These are phyloP conservation scores for Novymonas esmeraldas DNA, from an alignment of 208 protist genomes.

Conservation along the genomic window DNA sequence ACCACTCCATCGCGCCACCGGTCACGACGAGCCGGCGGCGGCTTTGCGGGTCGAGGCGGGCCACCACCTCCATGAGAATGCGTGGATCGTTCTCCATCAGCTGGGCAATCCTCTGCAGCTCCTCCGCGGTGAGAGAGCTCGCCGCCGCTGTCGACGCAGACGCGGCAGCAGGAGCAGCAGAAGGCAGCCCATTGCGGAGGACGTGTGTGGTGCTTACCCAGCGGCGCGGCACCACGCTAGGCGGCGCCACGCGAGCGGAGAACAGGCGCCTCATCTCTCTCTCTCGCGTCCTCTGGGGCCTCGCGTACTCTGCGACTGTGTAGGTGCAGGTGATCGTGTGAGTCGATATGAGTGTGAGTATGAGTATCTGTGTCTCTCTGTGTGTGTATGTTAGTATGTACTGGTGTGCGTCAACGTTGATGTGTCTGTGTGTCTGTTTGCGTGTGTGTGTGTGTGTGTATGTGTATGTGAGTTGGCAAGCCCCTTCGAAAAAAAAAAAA, in stretches of 20 bases:
- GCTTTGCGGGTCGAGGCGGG: conserved; percentile 69
- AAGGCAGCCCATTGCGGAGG: neutral
- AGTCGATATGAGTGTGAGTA: too few species aligned
- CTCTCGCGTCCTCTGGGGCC: too few species aligned
- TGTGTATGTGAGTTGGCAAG: neutral
- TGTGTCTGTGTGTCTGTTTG: conserved; percentile 1
- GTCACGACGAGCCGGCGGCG: conserved; percentile 82
- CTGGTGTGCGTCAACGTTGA: neutral
- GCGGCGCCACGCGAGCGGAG: neutral
- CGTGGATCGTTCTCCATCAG: conserved; percentile 83
- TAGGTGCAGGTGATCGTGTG: too few species aligned
- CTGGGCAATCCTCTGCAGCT: conserved; percentile 65
- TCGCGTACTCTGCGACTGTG: neutral
- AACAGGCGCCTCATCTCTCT: conserved; percentile 1
- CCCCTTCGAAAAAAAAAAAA: too few species aligned
- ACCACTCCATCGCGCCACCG: conserved; percentile 92
- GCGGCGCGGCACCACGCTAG: neutral
- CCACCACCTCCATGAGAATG: conserved; percentile 83
- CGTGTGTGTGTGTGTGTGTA: neutral
- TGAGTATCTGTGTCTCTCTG: too few species aligned
- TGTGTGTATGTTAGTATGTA: too few species aligned
- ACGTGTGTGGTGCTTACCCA: conserved; percentile 1
- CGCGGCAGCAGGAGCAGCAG: conserved; percentile 6
- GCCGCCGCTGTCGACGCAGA: neutral
- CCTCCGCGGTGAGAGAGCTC: conserved; percentile 33